These are phyloP conservation scores for Suillus placidus DNA, from an alignment of 768 basidiomycete genomes.

Conservation along the genomic window DNA sequence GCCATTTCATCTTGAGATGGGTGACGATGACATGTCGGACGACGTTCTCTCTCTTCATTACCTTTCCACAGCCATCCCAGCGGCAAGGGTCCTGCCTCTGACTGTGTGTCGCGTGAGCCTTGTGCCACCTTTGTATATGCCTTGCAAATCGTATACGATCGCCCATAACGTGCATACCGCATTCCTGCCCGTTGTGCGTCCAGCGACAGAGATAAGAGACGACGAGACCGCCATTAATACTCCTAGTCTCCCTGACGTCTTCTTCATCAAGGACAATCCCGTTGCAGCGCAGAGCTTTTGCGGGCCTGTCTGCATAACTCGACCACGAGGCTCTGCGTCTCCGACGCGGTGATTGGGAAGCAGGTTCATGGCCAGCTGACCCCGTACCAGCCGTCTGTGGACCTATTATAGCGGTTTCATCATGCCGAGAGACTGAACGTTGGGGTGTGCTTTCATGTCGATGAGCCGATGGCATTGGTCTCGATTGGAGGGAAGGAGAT, in stretches of 20 bases:
- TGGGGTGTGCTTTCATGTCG: neutral
- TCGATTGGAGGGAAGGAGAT: neutral
- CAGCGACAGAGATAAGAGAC: conserved; percentile 31
- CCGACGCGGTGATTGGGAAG: neutral
- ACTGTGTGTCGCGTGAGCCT: conserved; percentile 19
- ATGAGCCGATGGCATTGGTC: neutral
- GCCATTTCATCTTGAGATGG: conserved; percentile 34
- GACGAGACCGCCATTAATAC: conserved; percentile 16
- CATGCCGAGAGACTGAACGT: neutral
- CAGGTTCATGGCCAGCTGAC: neutral
- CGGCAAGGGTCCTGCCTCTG: conserved; percentile 18
- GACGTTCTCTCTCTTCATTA: conserved; percentile 37
- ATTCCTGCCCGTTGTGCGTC: conserved; percentile 24
- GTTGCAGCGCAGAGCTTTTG: neutral
- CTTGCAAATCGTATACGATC: conserved; percentile 28
- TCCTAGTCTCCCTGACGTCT: neutral
- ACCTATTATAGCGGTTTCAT: neutral
- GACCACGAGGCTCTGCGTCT: conserved; percentile 5
- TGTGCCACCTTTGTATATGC: conserved; percentile 32
- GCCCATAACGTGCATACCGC: conserved; percentile 29
- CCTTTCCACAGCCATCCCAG: conserved; percentile 30
- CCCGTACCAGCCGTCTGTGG: neutral
- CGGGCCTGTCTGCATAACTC: neutral
- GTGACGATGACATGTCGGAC: conserved; percentile 30
- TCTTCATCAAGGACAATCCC: conserved; percentile 3